Conservation (phyloP, 2,329 filamentous ascomycete species). For the Eurotiales sp. region DNA sequence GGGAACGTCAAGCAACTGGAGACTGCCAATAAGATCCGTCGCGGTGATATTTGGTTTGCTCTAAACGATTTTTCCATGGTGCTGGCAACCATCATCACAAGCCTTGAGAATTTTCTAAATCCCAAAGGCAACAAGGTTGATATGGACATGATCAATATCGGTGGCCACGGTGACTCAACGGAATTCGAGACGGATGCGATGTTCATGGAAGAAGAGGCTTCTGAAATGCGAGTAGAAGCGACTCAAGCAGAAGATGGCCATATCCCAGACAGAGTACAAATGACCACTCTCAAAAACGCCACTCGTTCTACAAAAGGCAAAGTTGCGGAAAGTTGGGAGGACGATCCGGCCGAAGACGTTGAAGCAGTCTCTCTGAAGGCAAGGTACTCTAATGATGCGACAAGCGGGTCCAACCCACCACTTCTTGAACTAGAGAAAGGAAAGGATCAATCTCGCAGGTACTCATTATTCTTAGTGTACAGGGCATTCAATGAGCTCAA, state of each 20-base stretch:
- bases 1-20: slow-evolving; percentile 60
- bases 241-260: too few relatives aligned
- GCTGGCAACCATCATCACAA: neutral
- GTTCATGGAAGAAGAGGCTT: neutral
- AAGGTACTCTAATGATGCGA: too few relatives aligned
- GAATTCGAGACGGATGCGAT: too few relatives aligned
- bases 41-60: slow-evolving; percentile 46
- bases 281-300: slow-evolving; percentile 11
- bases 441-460: too few relatives aligned
- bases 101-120: slow-evolving; percentile 5
- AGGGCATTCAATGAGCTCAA: slow-evolving; percentile 29
- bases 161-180: neutral
- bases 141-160: neutral
- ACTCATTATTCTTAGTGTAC: too few relatives aligned
- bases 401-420: too few relatives aligned
- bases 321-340: slow-evolving; percentile 6
- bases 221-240: neutral
- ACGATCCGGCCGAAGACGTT: neutral
- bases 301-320: slow-evolving; percentile 23
- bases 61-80: slow-evolving; percentile 9
- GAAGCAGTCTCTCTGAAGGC: too few relatives aligned
- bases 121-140: neutral
- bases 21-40: slow-evolving; percentile 62
- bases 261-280: too few relatives aligned
- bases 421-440: too few relatives aligned